Evolutionary conservation across 495 filamentous ascomycete genomes (phyloP), one percentile per base, ranked within the genome.

Genomic region (Lasiosphaeria miniovina): DNA sequence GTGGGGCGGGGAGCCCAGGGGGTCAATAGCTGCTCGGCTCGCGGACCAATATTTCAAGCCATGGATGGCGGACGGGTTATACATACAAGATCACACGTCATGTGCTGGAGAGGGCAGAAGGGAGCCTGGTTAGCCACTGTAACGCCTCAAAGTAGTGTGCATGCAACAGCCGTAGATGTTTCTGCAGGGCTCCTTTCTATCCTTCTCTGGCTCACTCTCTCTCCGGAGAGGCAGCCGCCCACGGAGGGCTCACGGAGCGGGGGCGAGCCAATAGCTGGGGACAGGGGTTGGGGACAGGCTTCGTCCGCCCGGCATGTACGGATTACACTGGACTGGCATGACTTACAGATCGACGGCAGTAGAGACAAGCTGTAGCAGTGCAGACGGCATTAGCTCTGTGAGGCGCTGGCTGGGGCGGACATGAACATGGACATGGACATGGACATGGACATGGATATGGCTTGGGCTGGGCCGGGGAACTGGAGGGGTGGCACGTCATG

Each of bases 41-140:
- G 50, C 52, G 50, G 36, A 52, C 59, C 61, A 58, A 64, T 55
- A 41, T 41, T 56, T 57, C 36, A 49, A 63, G 52, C 52, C 49
- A 49, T 50, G 45, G 52, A 41, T 45, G 36, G 40, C 17, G 38
- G 49, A 74, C 66, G 68, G 72, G 62, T 73, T 65, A 68, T 75
- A 86, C 90, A 84, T 93, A 96, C 93, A 81, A 93, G 89, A 85
- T 98, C 95, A 84, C 94, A 98, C 74, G 95, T 98, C 94, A 98
- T 98, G 88, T 98, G 94, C 90, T 96, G 78, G 77, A 76, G 73
- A 69, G 14, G 36, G 36, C 51, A 58, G 60, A 51, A 24, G 24
- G 54, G 14, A 63, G 51, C 60, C 63, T 58, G 58, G 65, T 72
- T 63, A 74, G 71, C 68, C 62, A 71, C 63, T 63, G 52, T 33